Evolutionary conservation across 306 rosid genomes (phyloP).

Genomic region (Hippophae tibetana): DNA sequence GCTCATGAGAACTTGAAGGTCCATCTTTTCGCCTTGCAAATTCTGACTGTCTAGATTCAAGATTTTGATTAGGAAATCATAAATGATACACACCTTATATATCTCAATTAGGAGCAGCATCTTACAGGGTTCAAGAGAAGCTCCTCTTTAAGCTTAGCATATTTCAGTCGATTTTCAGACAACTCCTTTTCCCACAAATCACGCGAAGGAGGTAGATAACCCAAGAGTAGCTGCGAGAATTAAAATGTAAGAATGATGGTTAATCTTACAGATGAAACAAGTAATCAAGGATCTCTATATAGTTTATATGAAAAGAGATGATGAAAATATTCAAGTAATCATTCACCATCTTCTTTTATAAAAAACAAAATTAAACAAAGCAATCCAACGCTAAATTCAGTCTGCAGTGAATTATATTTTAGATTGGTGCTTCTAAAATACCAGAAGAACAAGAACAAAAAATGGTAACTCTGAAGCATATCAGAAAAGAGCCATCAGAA

Average conservation of each 20-base stretch:
- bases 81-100: slow-evolving; percentile 10
- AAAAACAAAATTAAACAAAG: no score
- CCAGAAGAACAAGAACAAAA: background rate
- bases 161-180: slow-evolving; percentile 43
- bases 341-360: no score
- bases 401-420: no score
- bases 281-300: no score
- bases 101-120: slow-evolving; percentile 7
- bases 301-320: no score
- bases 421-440: background rate
- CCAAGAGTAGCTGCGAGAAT: slow-evolving; percentile 63
- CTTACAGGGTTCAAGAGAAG: slow-evolving; percentile 69
- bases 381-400: no score
- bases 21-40: slow-evolving; percentile 33
- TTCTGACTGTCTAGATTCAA: slow-evolving; percentile 63
- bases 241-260: slow-evolving; percentile 14
- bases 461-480: background rate
- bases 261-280: slow-evolving; percentile 15
- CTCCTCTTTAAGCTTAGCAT: slow-evolving; percentile 62
- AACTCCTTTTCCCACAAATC: slow-evolving; percentile 58
- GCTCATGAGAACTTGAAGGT: slow-evolving; percentile 23
- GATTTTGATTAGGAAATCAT: slow-evolving; percentile 29
- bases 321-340: no score
- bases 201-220: slow-evolving; percentile 58
- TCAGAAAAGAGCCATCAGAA: background rate